Base-by-base conservation (phyloP, 1,139 yeast species). In the Protomyces macrosporus region DNA sequence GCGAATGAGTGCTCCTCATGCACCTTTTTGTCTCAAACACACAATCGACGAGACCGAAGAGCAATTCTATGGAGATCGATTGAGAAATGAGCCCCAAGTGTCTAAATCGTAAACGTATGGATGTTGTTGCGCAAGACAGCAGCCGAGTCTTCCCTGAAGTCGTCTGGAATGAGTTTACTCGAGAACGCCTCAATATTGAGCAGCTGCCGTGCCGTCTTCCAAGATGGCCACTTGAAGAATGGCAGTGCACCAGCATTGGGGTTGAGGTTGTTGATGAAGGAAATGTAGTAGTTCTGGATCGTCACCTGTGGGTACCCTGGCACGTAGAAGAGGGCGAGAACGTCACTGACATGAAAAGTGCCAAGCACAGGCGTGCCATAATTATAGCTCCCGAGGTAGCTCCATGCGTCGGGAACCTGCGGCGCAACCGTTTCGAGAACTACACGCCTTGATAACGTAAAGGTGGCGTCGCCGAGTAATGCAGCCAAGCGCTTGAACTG, bases 401-500 rank as follows among this genome's bases (percentile, higher is more conserved):
- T 23, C 53, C 53, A 50, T 4, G 37, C 36, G 14, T 23, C 10
- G 23, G 53, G 53, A 12, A n/a, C 37, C 34, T 10, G 7, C 34
- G 10, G 12, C 35, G 37, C 12, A 35, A 35, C 14, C n/a, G 7
- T 12, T 12, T 30, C 16, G 4, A 50, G 36, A 35, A 50, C 32
- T 9, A 23, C 36, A 4, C 53, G 53, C 12, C 53, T 33, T 10
- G 53, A 16, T 12, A 50, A 16, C 35, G 53, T 50, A 33, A 50
- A 50, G 16, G 36, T 33, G 16, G 34, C 16, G 14, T 50, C 53
- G 12, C 53, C 53, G 7, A 50, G 53, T 35, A 50, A 7, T 7
- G 53, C 53, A 50, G 53, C 53, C 6, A 50, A 37, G 6, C 37
- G 35, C 37, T 50, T 50, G 53, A 30, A 50, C 34, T 50, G 35